Conservation (phyloP, 495 filamentous ascomycete genomes). For the Podospora pseudocomata region DNA sequence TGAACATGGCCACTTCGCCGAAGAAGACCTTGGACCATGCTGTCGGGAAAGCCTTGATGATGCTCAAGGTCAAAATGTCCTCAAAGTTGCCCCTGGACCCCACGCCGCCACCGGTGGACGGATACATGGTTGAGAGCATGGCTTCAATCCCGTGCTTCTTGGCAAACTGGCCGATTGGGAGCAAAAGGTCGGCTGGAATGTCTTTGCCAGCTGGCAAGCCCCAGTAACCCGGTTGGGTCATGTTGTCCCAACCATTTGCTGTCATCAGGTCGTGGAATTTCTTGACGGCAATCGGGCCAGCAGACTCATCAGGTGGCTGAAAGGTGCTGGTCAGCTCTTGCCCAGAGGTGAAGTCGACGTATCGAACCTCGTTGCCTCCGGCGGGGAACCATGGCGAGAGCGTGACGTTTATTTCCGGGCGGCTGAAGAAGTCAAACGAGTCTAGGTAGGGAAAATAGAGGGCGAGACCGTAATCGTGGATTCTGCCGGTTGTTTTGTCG, state of each 20-base stretch:
- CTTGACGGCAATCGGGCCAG: constrained; percentile 23
- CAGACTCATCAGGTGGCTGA: neutral
- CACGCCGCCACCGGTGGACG: constrained; percentile 27
- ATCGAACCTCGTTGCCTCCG: constrained; percentile 19
- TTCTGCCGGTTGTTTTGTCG: constrained; percentile 26
- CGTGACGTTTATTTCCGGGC: constrained; percentile 34
- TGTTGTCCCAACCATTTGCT: constrained; percentile 31
- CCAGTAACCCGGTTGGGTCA: constrained; percentile 34
- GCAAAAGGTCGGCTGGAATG: constrained; percentile 42
- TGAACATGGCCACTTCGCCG: constrained; percentile 19
- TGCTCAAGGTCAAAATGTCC: constrained; percentile 34
- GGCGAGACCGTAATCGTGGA: constrained; percentile 38
- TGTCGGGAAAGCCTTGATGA: constrained; percentile 37
- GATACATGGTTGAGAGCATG: constrained; percentile 31
- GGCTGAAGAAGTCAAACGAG: constrained; percentile 22
- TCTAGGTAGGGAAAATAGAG: constrained; percentile 23
- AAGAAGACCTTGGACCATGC: constrained; percentile 30
- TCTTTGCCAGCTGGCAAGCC: constrained; percentile 32
- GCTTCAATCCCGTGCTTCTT: constrained; percentile 39
- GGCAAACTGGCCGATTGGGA: constrained; percentile 41
- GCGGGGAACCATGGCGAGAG: neutral
- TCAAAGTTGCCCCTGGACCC: constrained; percentile 34
- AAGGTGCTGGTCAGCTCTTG: constrained; percentile 15
- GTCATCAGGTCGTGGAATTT: constrained; percentile 35
- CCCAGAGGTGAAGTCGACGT: constrained; percentile 41